Base-by-base conservation (phyloP, 202 grass and related monocot genomes). In the Musa balbisiana region DNA sequence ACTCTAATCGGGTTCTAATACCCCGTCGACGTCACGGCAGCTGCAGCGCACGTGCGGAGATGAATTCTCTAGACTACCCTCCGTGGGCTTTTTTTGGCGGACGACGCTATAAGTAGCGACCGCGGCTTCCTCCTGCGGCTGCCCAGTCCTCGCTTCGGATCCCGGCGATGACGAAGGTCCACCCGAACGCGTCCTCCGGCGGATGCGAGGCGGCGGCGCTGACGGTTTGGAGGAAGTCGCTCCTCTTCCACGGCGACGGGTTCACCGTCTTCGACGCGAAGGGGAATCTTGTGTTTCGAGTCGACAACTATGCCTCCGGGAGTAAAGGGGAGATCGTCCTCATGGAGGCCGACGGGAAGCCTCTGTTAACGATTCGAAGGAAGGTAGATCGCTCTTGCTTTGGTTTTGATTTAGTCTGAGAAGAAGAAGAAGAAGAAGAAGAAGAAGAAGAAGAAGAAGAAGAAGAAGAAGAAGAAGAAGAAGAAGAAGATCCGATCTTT, bases 211-310 rank as follows among this genome's bases (percentile, higher is more conserved):
- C 70, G 56, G 69, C 60, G 2, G n/a, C 53, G 14, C 82, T 87
- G 58, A 87, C 88, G 49, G 88, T 90, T 49, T 90, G 88, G 88
- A 82, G 85, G 76, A 87, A 87, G 72, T 90, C 88, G 73, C 82
- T 90, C 52, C 82, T 90, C 55, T 87, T 90, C 79, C 51, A 87
- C 49, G 84, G 84, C 1, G 21, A 90, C 1, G 88, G 88, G 2
- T 90, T 87, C 70, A 79, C 88, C 6, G 88, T 87, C 29, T 90
- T 87, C 64, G 82, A 90, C 51, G 82, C 79, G 1, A 67, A 90
- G 13, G 88, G 88, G 0, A 58, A 73, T 53, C 84, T 90, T 16
- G 79, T 85, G n/a, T 90, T 87, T 62, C 88, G 88, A 25, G 88
- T 90, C 11, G 88, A 90, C 75, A 87, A 87, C 76, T 87, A 85